Evolutionary conservation across 2,329 filamentous ascomycete genomes (phyloP), one percentile per base, ranked within the genome.

Genomic region (Cordyceps militaris): DNA sequence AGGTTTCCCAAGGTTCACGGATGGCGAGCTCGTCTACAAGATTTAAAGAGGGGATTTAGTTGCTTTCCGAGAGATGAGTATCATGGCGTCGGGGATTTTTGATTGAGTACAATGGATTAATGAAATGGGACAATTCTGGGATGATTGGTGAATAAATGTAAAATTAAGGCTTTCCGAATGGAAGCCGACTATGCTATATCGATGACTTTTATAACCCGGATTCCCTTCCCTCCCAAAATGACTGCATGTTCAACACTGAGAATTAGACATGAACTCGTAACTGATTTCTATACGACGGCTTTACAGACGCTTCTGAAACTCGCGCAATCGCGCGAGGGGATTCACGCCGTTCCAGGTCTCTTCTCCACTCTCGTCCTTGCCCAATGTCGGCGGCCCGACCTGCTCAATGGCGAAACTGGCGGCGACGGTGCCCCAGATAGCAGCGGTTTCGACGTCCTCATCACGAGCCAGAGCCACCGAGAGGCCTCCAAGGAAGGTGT

Each of bases 401-500:
- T 99, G 94, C 73, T 99, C 92, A 65, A 99, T 96, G 16, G 90
- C 90, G 71, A 96, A 94, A 66, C 91, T 92, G 8, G 94, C 93
- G 2, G 91, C 87, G 6, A 97, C 80, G 47, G 83, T 87, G 4
- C 86, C 94, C 83, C 87, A 93, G 0, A 83, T 77, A 5, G 88
- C 85, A 5, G 91, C 91, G 65, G 90, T 85, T 60, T 86, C 83
- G 42, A 89, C 76, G 26, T 70, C 67, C 63, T 80, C 76, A 1
- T 82, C 84, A 54, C 87, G 74, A 32, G 78, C 85, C 63, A 87
- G 71, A 1, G 77, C 84, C 13, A 85, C 76, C 0, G 78, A 74
- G 48, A 85, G 64, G n/a, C 81, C 80, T 23, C 80, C 80, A 24
- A 97, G 76, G 65, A 97, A 97, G 0, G 88, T 86, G 71, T 99